Evolutionary conservation across 192 early-diverging fungal genomes (phyloP), one percentile per base, ranked within the genome.

Genomic region (Backusella sp.): DNA sequence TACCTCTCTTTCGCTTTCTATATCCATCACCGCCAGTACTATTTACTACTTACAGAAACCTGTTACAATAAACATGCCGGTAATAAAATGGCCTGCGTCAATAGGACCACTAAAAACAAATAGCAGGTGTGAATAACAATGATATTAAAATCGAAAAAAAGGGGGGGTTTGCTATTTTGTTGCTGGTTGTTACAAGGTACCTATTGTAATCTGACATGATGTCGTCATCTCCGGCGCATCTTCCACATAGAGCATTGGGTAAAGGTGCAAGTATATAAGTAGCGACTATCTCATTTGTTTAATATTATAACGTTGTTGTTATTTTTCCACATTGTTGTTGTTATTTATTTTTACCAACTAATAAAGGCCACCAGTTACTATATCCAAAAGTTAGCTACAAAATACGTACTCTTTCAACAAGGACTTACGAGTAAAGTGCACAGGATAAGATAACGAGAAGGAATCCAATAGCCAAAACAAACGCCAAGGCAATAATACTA

Each of bases 341-440:
- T 14, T 12, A 14, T 74, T 37, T 78, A n/a, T n/a, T n/a, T n/a
- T 68, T 84, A 89, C 89, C 89, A 49, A 98, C 96, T 46, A 96
- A 88, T 46, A 99, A 85, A 19, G 96, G 95, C 88, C 94, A 94
- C 97, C 97, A 99, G 81, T 96, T 98, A 79, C 94, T 95, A 59
- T n/a, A 70, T 32, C 28, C 21, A 19, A 73, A 53, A 59, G 39
- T 56, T 19, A 52, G 42, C 30, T 34, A 39, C 37, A 39, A 39
- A 39, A 39, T 21, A 44, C 42, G 15, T 44, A n/a, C 4, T 44
- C 14, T 19, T 32, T 5, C 66, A 56, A 32, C 1, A n/a, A 19
- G 36, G 15, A 59, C 87, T 71, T 86, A 95, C 94, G 85, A 90
- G 86, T 93, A 96, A 73, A 98, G 85, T 36, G 97, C 97, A 77